Base-by-base conservation (phyloP, 208 protist species). In the Trypanosoma mega region DNA sequence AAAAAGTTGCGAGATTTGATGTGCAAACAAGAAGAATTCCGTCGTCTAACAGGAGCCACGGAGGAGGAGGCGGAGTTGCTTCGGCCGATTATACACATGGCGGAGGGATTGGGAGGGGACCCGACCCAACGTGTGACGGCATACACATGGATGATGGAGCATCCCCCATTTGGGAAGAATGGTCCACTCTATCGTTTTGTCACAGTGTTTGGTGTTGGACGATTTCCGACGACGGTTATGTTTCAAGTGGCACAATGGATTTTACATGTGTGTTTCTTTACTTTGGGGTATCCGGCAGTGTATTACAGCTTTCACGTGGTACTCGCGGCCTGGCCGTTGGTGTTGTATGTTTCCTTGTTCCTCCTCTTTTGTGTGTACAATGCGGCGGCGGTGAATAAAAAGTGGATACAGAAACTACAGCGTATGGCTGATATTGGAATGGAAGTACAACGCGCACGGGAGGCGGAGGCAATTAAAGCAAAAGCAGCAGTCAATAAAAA, bases 111-210 rank as follows among this genome's bases (percentile, higher is more conserved):
- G 18, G 54, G 37, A 2, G 72, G 64, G 21, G 67, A 78, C 60
- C 77, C 75, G 7, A 54, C 71, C 2, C 58, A 80, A 20, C 74
- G 76, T 33, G 75, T 81, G 58, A 86, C 76, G 24, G 77, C 82
- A 18, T 86, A 86, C 64, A 78, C 70, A 34, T 90, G 79, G 78
- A 84, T 90, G 79, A 79, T 90, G 70, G 68, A 76, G 53, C 60
- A 81, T 51, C 83, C 83, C 14, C 83, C 79, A 0, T 66, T 72
- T 16, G 83, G 79, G 3, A 72, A 74, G 41, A 68, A 78, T 4
- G 74, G 79, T n/a, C 16, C 76, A 9, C 77, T 76, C 16, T 80
- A 80, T 41, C 64, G 74, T 20, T 79, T 90, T 41, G 70, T 78
- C 23, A 61, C 68, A 2, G 68, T 78, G 36, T 73, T 86, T 26